phyloP scores from a whole-genome alignment of 495 filamentous ascomycete species.

The Annulohypoxylon nitens region DNA sequence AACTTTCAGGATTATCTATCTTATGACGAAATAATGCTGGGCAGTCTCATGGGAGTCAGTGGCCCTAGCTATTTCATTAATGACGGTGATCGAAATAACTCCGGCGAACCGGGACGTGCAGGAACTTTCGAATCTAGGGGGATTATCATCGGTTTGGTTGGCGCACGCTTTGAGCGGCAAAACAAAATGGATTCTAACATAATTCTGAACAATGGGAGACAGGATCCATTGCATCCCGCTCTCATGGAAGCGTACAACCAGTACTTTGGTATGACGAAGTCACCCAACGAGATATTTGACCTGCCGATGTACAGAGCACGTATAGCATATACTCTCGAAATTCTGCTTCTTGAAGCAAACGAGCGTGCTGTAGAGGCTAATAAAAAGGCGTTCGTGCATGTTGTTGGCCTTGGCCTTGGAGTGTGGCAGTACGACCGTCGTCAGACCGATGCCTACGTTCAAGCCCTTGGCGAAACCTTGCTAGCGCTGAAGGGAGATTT shows the following conservation, averaged over 20 bases:
- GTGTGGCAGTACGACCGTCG: conserved; percentile 44
- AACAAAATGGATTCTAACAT: conserved; percentile 43
- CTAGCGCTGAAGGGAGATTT: conserved; percentile 2
- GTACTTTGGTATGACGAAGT: conserved; percentile 28
- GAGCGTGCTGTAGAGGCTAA: conserved; percentile 38
- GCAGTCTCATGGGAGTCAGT: conserved; percentile 48
- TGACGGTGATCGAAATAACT: conserved; percentile 40
- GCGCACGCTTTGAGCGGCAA: conserved; percentile 45
- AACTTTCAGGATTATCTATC: conserved; percentile 38
- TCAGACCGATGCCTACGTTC: conserved; percentile 43
- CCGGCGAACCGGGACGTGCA: neutral
- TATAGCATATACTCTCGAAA: conserved; percentile 47
- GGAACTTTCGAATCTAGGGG: conserved; percentile 44
- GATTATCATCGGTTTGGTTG: conserved; percentile 50
- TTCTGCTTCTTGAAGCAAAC: conserved; percentile 52
- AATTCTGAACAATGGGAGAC: neutral
- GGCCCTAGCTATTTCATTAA: conserved; percentile 50
- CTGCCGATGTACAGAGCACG: conserved; percentile 45
- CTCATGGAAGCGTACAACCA: conserved; percentile 38
- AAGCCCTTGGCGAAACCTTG: conserved; percentile 41
- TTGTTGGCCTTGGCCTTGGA: conserved; percentile 57
- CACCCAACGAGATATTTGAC: conserved; percentile 23
- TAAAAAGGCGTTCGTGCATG: conserved; percentile 52
- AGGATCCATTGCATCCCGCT: conserved; percentile 30
- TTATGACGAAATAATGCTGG: conserved; percentile 52